A percentile compares a stretch with the other conserved stretches of the same genome.
These are phyloP conservation scores for Arctostaphylos glauca DNA, from an alignment of 148 eudicot species.

Conservation along the genomic window DNA sequence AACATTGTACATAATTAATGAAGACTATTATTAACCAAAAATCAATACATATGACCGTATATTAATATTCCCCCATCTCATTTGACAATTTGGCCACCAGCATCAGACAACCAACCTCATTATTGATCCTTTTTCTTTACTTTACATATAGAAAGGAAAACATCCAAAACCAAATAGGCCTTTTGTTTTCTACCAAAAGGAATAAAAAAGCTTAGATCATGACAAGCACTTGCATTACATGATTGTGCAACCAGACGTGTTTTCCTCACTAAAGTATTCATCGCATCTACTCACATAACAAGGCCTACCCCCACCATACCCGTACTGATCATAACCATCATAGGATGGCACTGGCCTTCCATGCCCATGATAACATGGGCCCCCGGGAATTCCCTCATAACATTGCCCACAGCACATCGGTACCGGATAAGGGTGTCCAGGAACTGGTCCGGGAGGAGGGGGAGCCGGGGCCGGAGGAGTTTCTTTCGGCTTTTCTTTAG, in stretches of 20 bases:
- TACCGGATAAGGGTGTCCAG: constrained; percentile 1
- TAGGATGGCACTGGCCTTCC: constrained; percentile 18
- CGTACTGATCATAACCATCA: constrained; percentile 8
- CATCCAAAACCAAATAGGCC: not conserved
- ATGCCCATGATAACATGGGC: constrained; percentile 38
- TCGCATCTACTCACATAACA: constrained; percentile 22
- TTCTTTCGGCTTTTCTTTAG: not conserved
- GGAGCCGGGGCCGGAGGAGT: not conserved
- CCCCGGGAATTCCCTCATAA: constrained; percentile 13
- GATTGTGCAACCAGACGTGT: constrained; percentile 35
- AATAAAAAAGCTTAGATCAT: not conserved
- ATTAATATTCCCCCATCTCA: not conserved
- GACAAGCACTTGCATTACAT: constrained; percentile 24
- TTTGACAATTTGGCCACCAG: not conserved
- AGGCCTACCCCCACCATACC: constrained; percentile 7
- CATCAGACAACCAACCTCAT: not conserved
- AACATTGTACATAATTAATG: not conserved
- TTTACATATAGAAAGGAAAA: not conserved
- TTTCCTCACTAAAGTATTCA: constrained; percentile 32
- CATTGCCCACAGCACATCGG: constrained; percentile 19
- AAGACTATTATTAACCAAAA: not conserved
- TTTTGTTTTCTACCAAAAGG: not conserved
- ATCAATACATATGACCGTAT: not conserved
- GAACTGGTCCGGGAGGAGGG: not conserved
- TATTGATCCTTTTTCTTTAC: not conserved